Conservation (phyloP, 2,329 filamentous ascomycete genomes). For the Drechslera avenae region DNA sequence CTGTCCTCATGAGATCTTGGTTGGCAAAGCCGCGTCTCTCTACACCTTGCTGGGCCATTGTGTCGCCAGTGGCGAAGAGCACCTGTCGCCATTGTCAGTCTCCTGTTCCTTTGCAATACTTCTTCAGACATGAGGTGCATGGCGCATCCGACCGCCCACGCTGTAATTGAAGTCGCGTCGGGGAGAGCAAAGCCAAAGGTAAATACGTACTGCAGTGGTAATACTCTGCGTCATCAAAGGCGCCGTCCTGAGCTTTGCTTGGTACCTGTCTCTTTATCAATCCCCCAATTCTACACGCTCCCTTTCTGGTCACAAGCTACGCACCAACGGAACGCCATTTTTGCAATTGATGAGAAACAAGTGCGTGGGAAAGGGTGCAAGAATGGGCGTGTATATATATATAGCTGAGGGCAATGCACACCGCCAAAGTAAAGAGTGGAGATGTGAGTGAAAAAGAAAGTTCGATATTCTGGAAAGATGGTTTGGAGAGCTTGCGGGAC, state of each 20-base stretch:
- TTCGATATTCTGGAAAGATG: constrained; percentile 4
- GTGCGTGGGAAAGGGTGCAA: background rate
- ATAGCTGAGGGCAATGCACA: background rate
- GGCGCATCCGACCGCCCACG: background rate
- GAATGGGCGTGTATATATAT: background rate
- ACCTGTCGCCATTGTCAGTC: constrained; percentile 56
- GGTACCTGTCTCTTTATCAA: constrained; percentile 71
- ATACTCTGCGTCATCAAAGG: constrained; percentile 89
- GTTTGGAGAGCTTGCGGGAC: constrained; percentile 17
- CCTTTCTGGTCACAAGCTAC: background rate
- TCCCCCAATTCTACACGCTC: background rate
- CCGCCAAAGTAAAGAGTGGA: constrained; percentile 7
- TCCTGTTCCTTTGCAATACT: background rate
- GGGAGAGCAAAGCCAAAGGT: background rate
- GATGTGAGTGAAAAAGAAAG: constrained; percentile 12
- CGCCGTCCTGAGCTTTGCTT: constrained; percentile 76
- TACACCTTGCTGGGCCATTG: constrained; percentile 87
- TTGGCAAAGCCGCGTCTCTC: constrained; percentile 78
- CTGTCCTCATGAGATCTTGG: constrained; percentile 73
- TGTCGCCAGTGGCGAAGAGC: constrained; percentile 90
- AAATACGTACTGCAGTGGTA: constrained; percentile 73
- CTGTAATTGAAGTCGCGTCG: background rate
- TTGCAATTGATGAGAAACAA: background rate
- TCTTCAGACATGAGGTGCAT: background rate
- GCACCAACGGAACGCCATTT: constrained; percentile 18